Percentiles rank a stretch among this genome's conserved stretches.
Evolutionary conservation across 805 yeast species (phyloP).

Genomic region (Sugiyamaella qingdaonensis): DNA sequence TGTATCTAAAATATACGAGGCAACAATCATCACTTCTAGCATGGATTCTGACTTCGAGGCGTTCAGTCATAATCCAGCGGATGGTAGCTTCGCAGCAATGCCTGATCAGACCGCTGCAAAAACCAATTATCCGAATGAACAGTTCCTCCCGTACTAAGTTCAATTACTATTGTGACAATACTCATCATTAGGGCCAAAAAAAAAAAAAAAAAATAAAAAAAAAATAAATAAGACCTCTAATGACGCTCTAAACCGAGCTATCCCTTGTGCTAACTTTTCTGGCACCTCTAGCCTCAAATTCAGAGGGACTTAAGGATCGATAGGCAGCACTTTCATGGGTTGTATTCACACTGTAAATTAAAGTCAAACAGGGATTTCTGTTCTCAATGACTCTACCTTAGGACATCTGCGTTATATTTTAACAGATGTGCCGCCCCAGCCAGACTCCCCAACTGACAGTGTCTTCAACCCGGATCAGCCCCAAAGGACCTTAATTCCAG

Average conservation of each 20-base stretch:
- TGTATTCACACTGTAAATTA: slow-evolving; percentile 45
- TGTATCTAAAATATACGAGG: slow-evolving; percentile 41
- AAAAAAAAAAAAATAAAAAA: too few species aligned
- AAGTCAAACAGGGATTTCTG: slow-evolving; percentile 46
- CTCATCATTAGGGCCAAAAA: slow-evolving; percentile 43
- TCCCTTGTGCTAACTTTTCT: slow-evolving; percentile 44
- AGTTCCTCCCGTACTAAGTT: slow-evolving; percentile 46
- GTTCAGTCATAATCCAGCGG: slow-evolving; percentile 48
- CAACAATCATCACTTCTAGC: slow-evolving; percentile 46
- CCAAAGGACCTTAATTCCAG: slow-evolving; percentile 35
- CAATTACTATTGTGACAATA: slow-evolving; percentile 40
- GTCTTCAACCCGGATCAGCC: slow-evolving; percentile 30
- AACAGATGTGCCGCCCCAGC: slow-evolving; percentile 47
- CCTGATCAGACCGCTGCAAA: slow-evolving; percentile 46
- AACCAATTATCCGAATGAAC: slow-evolving; percentile 46
- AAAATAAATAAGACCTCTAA: slow-evolving; percentile 45
- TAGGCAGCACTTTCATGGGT: slow-evolving; percentile 48
- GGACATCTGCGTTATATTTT: slow-evolving; percentile 46
- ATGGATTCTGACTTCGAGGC: slow-evolving; percentile 52
- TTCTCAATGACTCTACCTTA: slow-evolving; percentile 46
- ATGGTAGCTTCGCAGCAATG: slow-evolving; percentile 48
- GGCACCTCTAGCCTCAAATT: slow-evolving; percentile 46
- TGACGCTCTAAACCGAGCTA: slow-evolving; percentile 43
- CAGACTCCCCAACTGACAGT: slow-evolving; percentile 44
- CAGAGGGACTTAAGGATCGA: slow-evolving; percentile 46